Evolutionary conservation across 192 early-diverging fungal genomes (phyloP), one percentile per base, ranked within the genome.

Genomic region (Coemansia sp.): DNA sequence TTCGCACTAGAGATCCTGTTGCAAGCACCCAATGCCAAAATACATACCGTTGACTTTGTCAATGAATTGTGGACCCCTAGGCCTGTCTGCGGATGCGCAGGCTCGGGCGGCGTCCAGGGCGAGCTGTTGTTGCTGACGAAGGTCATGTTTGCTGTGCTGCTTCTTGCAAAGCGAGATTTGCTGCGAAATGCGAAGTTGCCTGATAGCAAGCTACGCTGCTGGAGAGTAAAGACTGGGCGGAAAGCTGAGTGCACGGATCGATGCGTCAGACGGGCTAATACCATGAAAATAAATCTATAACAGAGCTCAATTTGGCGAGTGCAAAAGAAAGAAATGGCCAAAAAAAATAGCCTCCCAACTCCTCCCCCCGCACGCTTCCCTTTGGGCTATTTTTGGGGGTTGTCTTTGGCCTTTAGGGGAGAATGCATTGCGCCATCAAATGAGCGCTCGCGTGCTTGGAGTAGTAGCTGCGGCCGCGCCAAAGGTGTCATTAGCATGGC

Each of bases 21-120:
- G 25, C 8, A 6, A 3, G 42, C 11, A 7, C 42, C 20, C 11
- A 47, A 4, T 47, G 10, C 24, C 19, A 37, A 37, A 46, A 36
- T 6, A 29, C 47, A 19, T 73, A 91, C 92, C 91, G 93, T 96
- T 42, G 89, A 85, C 62, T 89, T 90, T 11, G 96, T 97, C 74
- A 97, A 84, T 25, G 94, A 91, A 79, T 97, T 97, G 76, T 87
- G 85, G 22, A 97, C 74, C 4, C 46, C 46, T 43, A 83, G 68
- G 1, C 76, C 76, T 15, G 72, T 74, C 64, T 77, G 76, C 25
- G 73, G 66, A 19, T 83, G 54, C 6, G 62, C 45, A 20, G 72
- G 60, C 64, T 75, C 73, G 36, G 82, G 82, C 72, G 59, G 73
- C 10, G 53, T 66, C 75, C 76, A 83, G 14, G 72, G 68, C 11